Base-by-base conservation (phyloP, 78 protist genomes). In the Dictyostelium purpureum region DNA sequence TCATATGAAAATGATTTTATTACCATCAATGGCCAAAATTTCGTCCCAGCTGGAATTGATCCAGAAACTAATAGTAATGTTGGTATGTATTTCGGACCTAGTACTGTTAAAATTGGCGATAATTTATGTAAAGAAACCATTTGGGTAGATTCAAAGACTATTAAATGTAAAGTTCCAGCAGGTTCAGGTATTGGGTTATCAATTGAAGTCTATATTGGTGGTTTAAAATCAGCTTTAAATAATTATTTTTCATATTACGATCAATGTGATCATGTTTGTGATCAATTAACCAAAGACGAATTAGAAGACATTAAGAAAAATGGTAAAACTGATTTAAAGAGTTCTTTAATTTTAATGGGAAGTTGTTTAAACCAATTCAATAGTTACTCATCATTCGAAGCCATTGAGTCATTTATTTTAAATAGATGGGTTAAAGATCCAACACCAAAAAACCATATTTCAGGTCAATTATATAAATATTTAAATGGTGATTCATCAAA, bases 61-160 rank as follows among this genome's bases (percentile, higher is more conserved):
- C 66, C 82, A 33, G 9, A 40, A 5, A 21, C 40, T 49, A 9
- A 38, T 16, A 69, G 42, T 6, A 10, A 69, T 18, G 14, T 40
- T 12, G 77, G 77, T 12, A 51, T 40, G 21, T 38, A 47, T 21
- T 49, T n/a, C 26, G 57, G 52, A 18, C 43, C 67, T 14, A 35
- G 66, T 12, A n/a, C 43, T 16, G 87, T 78, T 4, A 26, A 66
- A 52, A 79, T 79, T 65, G 76, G 28, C 18, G 88, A 37, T 26
- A 65, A 16, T 10, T 1, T 47, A 2, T 79, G 88, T 79, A 28
- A 40, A 2, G 6, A 12, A 14, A 24, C 43, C 2, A 52, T 21
- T 51, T 80, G 89, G 89, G 19, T 65, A 0, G 54, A 80, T 43
- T n/a, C 51, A 16, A 65, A 42, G 3, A 16, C 26, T 35, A 70